Evolutionary conservation across 805 yeast genomes (phyloP), one percentile per base, ranked within the genome.

Genomic region (Blastobotrys muscicola): DNA sequence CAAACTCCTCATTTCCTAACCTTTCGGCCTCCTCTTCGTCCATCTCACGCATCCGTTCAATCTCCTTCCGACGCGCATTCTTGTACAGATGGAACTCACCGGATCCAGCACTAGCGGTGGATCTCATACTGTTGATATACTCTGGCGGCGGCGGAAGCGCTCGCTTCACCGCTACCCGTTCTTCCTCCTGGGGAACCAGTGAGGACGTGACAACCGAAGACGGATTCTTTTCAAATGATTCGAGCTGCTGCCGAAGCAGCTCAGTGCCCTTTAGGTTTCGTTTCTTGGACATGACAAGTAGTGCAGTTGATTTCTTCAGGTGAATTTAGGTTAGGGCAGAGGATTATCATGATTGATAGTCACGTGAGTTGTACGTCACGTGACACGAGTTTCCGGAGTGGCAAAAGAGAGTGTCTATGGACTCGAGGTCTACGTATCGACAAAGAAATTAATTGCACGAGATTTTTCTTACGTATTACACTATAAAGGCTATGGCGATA

Each of bases 71-170:
- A 43, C 61, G 47, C 13, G 58, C 53, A 35, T 58, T 54, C 45
- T 63, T 62, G 49, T 58, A 62, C 14, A 56, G 51, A 46, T 62
- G 67, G 44, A 62, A 62, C 42, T 62, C 66, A n/a, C 67, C 67
- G 1, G 67, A 58, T 7, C 66, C 62, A 3, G 66, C 62, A n/a
- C 61, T 67, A 4, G 66, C 54, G 39, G 57, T 55, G 3, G 64
- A 55, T 7, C 26, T 20, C 26, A 20, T 20, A 6, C 26, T 20
- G 26, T 20, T 20, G 4, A 20, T 20, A 20, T 20, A 20, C 26
- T 20, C 26, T 6, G 26, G 26, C 26, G 26, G 26, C 6, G 26
- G 26, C 39, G 11, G 29, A 38, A 14, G 31, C 23, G 15, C 26
- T 33, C 13, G n/a, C 30, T 3, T 13, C 37, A 11, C 32, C 30